Base-by-base conservation (phyloP, 495 filamentous ascomycete species). In the Trichoderma orchidacearum region DNA sequence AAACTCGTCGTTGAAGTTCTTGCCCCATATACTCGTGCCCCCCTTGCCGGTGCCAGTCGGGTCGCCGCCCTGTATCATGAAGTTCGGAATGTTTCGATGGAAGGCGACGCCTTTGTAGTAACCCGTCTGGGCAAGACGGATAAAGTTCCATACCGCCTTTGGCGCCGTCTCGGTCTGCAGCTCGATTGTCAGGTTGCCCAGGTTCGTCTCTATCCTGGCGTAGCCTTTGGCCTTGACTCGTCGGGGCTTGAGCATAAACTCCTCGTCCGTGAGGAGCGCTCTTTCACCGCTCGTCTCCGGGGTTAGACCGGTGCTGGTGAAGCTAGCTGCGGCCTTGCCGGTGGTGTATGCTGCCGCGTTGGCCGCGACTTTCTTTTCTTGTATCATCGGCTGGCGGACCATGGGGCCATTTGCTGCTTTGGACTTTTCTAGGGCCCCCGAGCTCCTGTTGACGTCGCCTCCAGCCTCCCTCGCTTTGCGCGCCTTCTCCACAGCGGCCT, bases 31-130 rank as follows among this genome's bases (percentile, higher is more conserved):
- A 63, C 84, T 89, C 36, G 80, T 73, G 0, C 93, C 93, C n/a
- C 92, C 92, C 34, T 86, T 76, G 8, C 93, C 93, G 1, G 89
- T 94, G 0, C 90, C 91, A 0, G 87, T 87, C 0, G 93, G 93
- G 65, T 98, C 93, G 58, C 93, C 93, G 55, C 94, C 94, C 66
- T 99, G 93, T 57, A 97, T 87, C 93, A 99, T 99, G 69, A 99
- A 99, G 58, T 87, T 89, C 27, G 80, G 79, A 63, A 99, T 96
- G 66, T 90, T 94, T 53, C 93, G 83, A 68, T 99, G 93, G 65
- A 97, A 97, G 21, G 76, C 61, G 7, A 94, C 80, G 64, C 75
- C 79, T 48, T 80, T 81, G 73, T 96, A 99, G 71, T 95, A 95
- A 0, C 92, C 94, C 58, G 82, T 85, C 63, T 95, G 87, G 9